Evolutionary conservation across 805 yeast species (phyloP), one percentile per base, ranked within the genome.

Genomic region (Candida nonsorbophila): DNA sequence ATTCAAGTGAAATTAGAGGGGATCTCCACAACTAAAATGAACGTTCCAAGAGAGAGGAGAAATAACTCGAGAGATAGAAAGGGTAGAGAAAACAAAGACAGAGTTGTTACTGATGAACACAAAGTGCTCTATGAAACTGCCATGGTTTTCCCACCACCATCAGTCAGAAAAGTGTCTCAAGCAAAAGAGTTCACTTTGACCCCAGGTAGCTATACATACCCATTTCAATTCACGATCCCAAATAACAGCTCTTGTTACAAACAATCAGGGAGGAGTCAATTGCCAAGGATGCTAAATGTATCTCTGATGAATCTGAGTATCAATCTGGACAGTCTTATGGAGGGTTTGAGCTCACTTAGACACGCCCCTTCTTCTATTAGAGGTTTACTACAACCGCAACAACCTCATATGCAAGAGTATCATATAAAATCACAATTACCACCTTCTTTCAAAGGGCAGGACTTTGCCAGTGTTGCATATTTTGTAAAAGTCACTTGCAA

Each of bases 401-500:
- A n/a, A n/a, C n/a, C n/a, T n/a, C n/a, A n/a, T n/a, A n/a, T n/a
- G n/a, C 38, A 30, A 2, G 35, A 27, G 13, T 55, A 57, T 34
- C 64, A 58, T 31, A 38, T 46, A 4, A 38, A 51, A 6, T 19
- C 42, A 3, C 62, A 50, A 29, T 43, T 59, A 14, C 66, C 66
- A 1, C 66, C 66, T 1, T 51, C 63, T 3, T 35, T 57, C n/a
- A 37, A 45, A 16, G 60, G 47, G 14, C 45, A 41, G 42, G 47
- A 53, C 20, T 47, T 44, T 44, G 74, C 71, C 6, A 44, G 49
- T 7, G 51, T 75, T 28, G 58, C 63, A 32, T 78, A 78, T 45
- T 77, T 68, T 44, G 62, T 79, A 31, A 77, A 78, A 49, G 81
- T 66, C 7, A 77, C 84, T 1, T 77, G 77, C 23, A 72, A 70